Evolutionary conservation across 148 eudicot species (phyloP), one percentile per base, ranked within the genome.

Genomic region (Limonium bicolor): DNA sequence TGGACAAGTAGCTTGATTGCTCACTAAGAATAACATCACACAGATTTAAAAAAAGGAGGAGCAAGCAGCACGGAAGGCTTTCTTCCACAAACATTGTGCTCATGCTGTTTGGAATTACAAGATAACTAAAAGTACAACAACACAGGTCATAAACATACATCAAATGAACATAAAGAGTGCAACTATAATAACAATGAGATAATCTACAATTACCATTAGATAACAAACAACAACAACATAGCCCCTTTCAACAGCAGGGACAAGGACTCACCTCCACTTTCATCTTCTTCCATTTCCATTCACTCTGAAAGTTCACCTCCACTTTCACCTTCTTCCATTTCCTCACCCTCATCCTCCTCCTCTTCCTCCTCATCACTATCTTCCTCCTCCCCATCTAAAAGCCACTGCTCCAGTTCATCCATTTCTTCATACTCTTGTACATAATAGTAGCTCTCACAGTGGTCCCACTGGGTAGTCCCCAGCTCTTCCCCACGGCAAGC

Each of bases 401-500:
- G 78, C 69, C 76, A 77, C 54, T 82, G 63, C 47, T 84, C 97
- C 14, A 84, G 86, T 46, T 84, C 95, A 57, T 84, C 95, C 67
- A 80, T 59, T 56, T 84, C 97, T 52, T 80, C 95, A 48, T 79
- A 62, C 31, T 79, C 92, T 46, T 74, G 88, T 49, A 64, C 55
- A 63, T 71, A 76, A 27, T 71, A 76, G 26, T 65, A 51, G 40
- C 64, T 75, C 26, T 77, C 87, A 5, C 74, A 58, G 26, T 74
- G 76, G 59, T 80, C 97, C 92, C 97, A 84, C n/a, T 77, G 78
- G 27, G 67, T 76, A 0, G 74, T 64, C 28, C 93, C 95, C 20
- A 84, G 60, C 67, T 90, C 97, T 59, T 90, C 93, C 0, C 95
- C 95, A 20, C 77, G 83, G 36, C 63, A 64, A 4, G 67, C 67